Percentiles rank a stretch among this genome's conserved stretches.
Conservation (phyloP, 1,139 yeast genomes). For the Protomyces inouyei region DNA sequence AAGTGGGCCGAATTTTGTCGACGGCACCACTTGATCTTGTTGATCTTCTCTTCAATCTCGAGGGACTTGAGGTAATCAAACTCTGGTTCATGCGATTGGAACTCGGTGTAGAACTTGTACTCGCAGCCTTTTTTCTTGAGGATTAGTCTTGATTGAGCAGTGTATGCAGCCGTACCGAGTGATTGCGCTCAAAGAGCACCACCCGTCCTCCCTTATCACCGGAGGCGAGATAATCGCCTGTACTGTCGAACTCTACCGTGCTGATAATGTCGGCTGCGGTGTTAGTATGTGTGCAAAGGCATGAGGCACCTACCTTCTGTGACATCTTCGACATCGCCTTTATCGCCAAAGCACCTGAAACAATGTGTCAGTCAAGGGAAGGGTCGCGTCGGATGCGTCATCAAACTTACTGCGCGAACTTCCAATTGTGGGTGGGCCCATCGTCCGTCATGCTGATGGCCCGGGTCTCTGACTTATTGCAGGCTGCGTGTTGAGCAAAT, state of each 20-base stretch:
- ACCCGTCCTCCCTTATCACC: slow-evolving; percentile 99
- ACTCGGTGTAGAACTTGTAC: slow-evolving; percentile 92
- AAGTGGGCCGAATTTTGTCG: slow-evolving; percentile 84
- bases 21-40: slow-evolving; percentile 93
- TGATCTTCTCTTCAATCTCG: slow-evolving; percentile 96
- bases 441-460: slow-evolving; percentile 25
- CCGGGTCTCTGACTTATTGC: not conserved
- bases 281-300: not conserved
- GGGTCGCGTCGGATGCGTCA: slow-evolving; percentile 45
- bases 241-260: slow-evolving; percentile 91
- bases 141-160: not conserved
- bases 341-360: slow-evolving; percentile 81
- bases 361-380: slow-evolving; percentile 50
- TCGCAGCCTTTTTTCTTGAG: slow-evolving; percentile 72
- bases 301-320: slow-evolving; percentile 52
- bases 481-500: not conserved
- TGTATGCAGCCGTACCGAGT: slow-evolving; percentile 38
- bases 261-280: slow-evolving; percentile 81
- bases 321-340: slow-evolving; percentile 90
- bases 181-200: slow-evolving; percentile 87
- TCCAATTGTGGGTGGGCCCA: slow-evolving; percentile 26
- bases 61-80: slow-evolving; percentile 92
- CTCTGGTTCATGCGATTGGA: slow-evolving; percentile 98
- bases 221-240: slow-evolving; percentile 93
- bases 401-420: slow-evolving; percentile 30